Conservation (phyloP, 306 rosid genomes). For the Hippophae gyantsensis region DNA sequence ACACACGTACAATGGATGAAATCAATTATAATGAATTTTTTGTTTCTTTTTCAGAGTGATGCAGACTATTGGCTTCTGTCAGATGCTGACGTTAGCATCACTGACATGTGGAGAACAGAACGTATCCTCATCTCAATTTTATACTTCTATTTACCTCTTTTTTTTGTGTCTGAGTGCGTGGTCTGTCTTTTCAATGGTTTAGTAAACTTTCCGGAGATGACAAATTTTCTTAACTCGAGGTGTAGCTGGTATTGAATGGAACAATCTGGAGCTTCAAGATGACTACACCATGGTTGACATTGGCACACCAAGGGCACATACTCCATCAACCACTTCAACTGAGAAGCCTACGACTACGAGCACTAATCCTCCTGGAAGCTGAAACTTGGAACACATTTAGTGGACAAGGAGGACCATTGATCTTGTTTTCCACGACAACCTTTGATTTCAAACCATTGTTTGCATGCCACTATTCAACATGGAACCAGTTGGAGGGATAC, state of each 20-base stretch:
- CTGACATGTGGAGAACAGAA: slow-evolving; percentile 92
- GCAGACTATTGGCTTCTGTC: slow-evolving; percentile 98
- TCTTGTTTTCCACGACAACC: slow-evolving; percentile 26
- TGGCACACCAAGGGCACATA: slow-evolving; percentile 34
- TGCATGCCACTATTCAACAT: slow-evolving; percentile 13
- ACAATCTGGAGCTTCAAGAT: slow-evolving; percentile 45
- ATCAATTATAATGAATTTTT: slow-evolving; percentile 1
- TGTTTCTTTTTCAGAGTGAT: slow-evolving; percentile 46
- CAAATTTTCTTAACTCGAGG: slow-evolving; percentile 36
- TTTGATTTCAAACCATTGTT: slow-evolving; percentile 32
- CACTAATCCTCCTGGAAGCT: slow-evolving; percentile 38
- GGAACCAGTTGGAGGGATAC: slow-evolving; percentile 45
- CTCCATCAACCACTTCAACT: slow-evolving; percentile 31
- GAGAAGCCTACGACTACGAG: slow-evolving; percentile 46
- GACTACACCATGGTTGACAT: slow-evolving; percentile 36
- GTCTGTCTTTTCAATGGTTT: neutral
- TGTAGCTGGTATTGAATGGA: slow-evolving; percentile 74
- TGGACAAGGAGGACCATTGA: slow-evolving; percentile 19
- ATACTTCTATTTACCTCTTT: neutral
- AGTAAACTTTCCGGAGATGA: neutral
- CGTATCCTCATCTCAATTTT: slow-evolving; percentile 37
- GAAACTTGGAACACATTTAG: slow-evolving; percentile 18
- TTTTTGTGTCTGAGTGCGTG: no score
- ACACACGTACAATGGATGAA: no score
- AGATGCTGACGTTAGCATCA: slow-evolving; percentile 74